Evolutionary conservation across 495 filamentous ascomycete genomes (phyloP), one percentile per base, ranked within the genome.

Genomic region (Aspergillus incahuasiensis): DNA sequence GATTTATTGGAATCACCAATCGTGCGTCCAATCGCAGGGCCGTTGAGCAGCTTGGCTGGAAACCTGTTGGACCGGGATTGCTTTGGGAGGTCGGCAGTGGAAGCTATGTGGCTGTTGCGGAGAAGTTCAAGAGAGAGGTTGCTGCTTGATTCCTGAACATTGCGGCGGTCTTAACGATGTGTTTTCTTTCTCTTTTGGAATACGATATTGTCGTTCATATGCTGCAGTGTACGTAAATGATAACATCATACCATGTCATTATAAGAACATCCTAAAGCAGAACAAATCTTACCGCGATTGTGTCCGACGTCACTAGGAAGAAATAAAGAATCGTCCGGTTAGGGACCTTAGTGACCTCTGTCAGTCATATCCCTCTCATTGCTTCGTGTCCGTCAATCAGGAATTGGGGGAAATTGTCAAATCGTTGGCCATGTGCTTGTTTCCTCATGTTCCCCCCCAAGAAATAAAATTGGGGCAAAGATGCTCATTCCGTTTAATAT

Each of bases 1-100:
- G 40, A 39, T 51, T 62, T 16, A 25, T 71, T 16, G 48, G 41
- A 3, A 49, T 56, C 1, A 70, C 74, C 54, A 74, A 75, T 51
- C 68, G 69, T 0, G 52, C 67, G 11, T 76, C 72, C 2, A 79
- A 73, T 52, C 56, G 61, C 46, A 74, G 68, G 64, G 77, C 77
- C 16, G 57, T 63, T 46, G 60, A 70, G 40, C 16, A 60, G 58
- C 59, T 80, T 38, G 75, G 68, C 0, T 81, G 77, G 77, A 59
- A 44, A 4, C 67, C 69, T 4, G 51, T 50, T 12, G 55, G 62
- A 0, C 63, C 57, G 9, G 60, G 52, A 2, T 43, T 80, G 41
- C 52, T 79, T 30, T 67, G 59, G 35, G 77, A 79, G 65, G 56
- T 78, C 24, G 28, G 60, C 6, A 57, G 55, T 28, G 69, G 68